phyloP scores from a whole-genome alignment of 2,329 filamentous ascomycete genomes.

The Ilyonectria robusta region DNA sequence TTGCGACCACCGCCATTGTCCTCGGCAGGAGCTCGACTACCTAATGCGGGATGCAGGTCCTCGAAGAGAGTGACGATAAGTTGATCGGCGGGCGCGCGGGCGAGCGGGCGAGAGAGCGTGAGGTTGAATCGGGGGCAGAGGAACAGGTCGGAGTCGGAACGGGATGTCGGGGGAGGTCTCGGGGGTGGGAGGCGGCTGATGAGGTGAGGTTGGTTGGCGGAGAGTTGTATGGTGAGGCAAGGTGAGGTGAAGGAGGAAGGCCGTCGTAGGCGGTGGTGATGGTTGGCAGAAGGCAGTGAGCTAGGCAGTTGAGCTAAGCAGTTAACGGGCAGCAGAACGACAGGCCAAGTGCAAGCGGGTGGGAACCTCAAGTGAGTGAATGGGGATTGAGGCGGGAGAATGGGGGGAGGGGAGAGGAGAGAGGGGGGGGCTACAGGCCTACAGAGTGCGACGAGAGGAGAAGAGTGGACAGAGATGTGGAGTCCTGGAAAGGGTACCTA shows the following conservation, averaged over 20 bases:
- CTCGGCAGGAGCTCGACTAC: constrained; percentile 54
- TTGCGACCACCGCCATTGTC: constrained; percentile 72
- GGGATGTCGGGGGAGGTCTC: constrained; percentile 22
- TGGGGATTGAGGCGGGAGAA: too few relatives aligned
- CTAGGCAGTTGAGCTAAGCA: constrained; percentile 8
- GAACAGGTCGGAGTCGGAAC: constrained; percentile 35
- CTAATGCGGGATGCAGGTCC: constrained; percentile 40
- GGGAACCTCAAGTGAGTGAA: too few relatives aligned
- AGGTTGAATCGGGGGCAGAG: constrained; percentile 17
- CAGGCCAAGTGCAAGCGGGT: too few relatives aligned
- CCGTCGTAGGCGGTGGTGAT: constrained; percentile 8
- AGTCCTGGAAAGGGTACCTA: not conserved
- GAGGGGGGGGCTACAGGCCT: not conserved
- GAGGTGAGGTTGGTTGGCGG: constrained; percentile 6
- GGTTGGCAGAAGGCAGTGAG: constrained; percentile 29
- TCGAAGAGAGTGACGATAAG: constrained; percentile 42
- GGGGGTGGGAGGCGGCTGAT: constrained; percentile 8
- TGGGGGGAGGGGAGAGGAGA: constrained; percentile 11
- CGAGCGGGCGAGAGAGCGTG: constrained; percentile 30
- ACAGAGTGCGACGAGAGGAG: not conserved
- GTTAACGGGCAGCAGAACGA: too few relatives aligned
- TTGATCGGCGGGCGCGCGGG: constrained; percentile 43
- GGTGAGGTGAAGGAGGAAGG: constrained; percentile 32
- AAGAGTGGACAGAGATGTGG: not conserved
- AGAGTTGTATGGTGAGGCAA: constrained; percentile 16